phyloP scores from a whole-genome alignment of 768 basidiomycete species.

The Suillus bovinus region DNA sequence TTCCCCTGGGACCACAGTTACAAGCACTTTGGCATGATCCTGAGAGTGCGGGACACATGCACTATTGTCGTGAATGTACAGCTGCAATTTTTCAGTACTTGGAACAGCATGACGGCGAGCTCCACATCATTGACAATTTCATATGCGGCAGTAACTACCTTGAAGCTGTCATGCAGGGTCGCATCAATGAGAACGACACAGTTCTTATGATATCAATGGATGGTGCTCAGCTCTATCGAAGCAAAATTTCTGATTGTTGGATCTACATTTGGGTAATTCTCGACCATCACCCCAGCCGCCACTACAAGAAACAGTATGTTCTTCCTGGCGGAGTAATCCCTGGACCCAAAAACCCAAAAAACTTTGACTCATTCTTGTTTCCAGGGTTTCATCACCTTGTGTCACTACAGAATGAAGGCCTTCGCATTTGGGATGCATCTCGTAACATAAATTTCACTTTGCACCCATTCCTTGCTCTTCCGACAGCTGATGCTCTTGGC shows the following conservation, averaged over 20 bases:
- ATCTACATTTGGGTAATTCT: conserved; percentile 40
- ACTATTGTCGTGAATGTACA: conserved; percentile 11
- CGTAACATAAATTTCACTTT: conserved; percentile 20
- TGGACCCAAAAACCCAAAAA: conserved; percentile 36
- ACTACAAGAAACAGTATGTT: conserved; percentile 35
- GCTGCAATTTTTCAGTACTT: background rate
- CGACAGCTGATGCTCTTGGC: conserved; percentile 30
- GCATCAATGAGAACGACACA: conserved; percentile 21
- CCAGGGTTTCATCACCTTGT: conserved; percentile 35
- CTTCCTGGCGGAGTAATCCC: conserved; percentile 35
- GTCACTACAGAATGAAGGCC: conserved; percentile 31
- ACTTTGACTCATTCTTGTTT: conserved; percentile 36
- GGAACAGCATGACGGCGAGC: background rate
- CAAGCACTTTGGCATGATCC: conserved; percentile 35
- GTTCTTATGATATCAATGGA: conserved; percentile 38
- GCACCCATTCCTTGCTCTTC: conserved; percentile 15
- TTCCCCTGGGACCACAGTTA: conserved; percentile 34
- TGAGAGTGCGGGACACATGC: conserved; percentile 3
- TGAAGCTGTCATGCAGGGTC: background rate
- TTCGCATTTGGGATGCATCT: conserved; percentile 34
- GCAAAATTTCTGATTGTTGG: conserved; percentile 44
- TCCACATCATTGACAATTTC: background rate
- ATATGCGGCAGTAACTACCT: conserved; percentile 5
- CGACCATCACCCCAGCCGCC: conserved; percentile 26
- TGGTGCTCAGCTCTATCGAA: conserved; percentile 39